Evolutionary conservation across 2,329 filamentous ascomycete species (phyloP).

Genomic region (Daldinia eschscholtzii): DNA sequence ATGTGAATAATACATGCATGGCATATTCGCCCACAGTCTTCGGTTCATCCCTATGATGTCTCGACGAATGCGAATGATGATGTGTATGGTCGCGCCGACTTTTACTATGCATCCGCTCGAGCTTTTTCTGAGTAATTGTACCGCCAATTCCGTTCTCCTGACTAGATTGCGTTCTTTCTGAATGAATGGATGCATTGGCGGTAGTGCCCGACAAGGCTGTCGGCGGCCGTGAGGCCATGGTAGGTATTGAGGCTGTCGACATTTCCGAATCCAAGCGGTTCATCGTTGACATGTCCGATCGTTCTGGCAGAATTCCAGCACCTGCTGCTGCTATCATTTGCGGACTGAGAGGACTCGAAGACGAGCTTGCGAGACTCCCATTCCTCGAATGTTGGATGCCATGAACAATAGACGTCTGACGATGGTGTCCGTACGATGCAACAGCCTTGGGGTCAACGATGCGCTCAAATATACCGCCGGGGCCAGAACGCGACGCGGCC

Average conservation of each 20-base stretch:
- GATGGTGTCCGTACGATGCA: conserved; percentile 83
- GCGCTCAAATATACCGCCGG: conserved; percentile 63
- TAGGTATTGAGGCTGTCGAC: conserved; percentile 49
- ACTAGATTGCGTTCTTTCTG: conserved; percentile 62
- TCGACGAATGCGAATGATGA: conserved; percentile 81
- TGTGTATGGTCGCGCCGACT: conserved; percentile 78
- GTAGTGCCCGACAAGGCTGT: conserved; percentile 64
- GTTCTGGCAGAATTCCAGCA: conserved; percentile 65
- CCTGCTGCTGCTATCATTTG: conserved; percentile 82
- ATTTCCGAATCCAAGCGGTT: conserved; percentile 62
- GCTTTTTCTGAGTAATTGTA: conserved; percentile 63
- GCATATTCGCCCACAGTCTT: conserved; percentile 99
- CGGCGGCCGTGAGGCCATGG: conserved; percentile 58
- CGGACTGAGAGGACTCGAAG: conserved; percentile 87
- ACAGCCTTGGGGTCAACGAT: conserved; percentile 67
- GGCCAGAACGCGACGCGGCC: conserved; percentile 57
- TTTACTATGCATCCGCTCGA: conserved; percentile 74
- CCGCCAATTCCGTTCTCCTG: conserved; percentile 59
- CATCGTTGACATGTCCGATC: conserved; percentile 64
- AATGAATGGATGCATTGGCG: conserved; percentile 48
- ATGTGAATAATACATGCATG: conserved; percentile 94
- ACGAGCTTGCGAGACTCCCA: conserved; percentile 81
- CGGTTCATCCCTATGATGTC: conserved; percentile 78
- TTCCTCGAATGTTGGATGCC: conserved; percentile 93
- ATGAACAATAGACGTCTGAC: conserved; percentile 97